Evolutionary conservation across 1,284 basidiomycete genomes (phyloP).

Genomic region (Testicularia cyperi): DNA sequence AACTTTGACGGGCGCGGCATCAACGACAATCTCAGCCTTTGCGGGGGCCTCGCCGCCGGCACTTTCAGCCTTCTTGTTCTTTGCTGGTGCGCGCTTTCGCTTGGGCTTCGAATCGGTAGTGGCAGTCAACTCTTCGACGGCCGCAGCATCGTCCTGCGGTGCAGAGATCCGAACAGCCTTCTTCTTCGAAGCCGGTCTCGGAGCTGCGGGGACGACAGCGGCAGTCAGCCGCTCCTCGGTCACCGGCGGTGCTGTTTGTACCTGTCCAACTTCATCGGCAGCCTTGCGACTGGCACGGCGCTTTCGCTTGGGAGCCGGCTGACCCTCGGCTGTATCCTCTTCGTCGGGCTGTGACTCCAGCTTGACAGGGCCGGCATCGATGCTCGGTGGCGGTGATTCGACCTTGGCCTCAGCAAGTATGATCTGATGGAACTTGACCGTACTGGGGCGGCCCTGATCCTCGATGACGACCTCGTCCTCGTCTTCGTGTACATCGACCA

Average conservation of each 20-base stretch:
- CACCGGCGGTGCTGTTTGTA: too few species aligned
- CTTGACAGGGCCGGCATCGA: constrained; percentile 8
- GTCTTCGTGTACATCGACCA: constrained; percentile 27
- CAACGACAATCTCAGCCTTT: too few species aligned
- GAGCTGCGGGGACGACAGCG: too few species aligned
- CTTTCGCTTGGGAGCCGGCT: not conserved
- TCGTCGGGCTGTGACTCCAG: constrained; percentile 1
- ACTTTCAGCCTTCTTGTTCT: constrained; percentile 1
- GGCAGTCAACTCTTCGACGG: not conserved
- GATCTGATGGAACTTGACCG: constrained; percentile 36
- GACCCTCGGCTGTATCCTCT: not conserved
- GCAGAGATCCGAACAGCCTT: too few species aligned
- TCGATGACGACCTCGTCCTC: constrained; percentile 37
- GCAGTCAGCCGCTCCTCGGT: not conserved
- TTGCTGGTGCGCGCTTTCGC: not conserved
- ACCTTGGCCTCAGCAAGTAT: constrained; percentile 7
- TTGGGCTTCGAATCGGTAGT: too few species aligned
- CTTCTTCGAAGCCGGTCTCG: too few species aligned
- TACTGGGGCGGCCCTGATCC: constrained; percentile 34
- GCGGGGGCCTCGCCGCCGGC: too few species aligned
- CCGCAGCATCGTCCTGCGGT: not conserved
- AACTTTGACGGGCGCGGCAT: too few species aligned
- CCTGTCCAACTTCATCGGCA: not conserved
- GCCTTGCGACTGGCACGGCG: not conserved
- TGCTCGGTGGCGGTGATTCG: not conserved